A percentile compares a stretch with the other conserved stretches of the same genome.
These are phyloP conservation scores for Paecilomyces variotii DNA, from an alignment of 2,329 filamentous ascomycete genomes.

Conservation along the genomic window DNA sequence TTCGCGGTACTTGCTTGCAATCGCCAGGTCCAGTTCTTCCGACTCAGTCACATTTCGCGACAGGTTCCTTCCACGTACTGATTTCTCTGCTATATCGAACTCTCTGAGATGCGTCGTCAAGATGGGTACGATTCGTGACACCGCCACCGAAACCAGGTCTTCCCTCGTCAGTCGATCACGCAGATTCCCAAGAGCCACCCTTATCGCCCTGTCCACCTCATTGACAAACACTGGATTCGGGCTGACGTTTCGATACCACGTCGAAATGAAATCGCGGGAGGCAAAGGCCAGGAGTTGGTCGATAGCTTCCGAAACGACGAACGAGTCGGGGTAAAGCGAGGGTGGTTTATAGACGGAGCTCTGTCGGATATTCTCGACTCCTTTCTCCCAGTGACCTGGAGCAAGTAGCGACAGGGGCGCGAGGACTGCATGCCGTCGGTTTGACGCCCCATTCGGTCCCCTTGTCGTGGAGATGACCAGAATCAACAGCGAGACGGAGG, in stretches of 20 bases:
- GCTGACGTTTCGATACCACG: constrained; percentile 87
- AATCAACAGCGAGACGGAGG: constrained; percentile 48
- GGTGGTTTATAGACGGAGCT: constrained; percentile 59
- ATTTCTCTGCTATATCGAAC: constrained; percentile 81
- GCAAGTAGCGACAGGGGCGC: constrained; percentile 51
- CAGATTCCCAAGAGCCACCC: constrained; percentile 62
- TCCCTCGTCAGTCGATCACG: constrained; percentile 64
- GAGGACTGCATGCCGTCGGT: constrained; percentile 37
- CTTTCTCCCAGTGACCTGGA: constrained; percentile 58
- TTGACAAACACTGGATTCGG: constrained; percentile 70
- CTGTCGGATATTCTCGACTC: constrained; percentile 58
- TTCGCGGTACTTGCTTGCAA: constrained; percentile 87
- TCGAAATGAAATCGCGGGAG: constrained; percentile 72
- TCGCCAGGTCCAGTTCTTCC: constrained; percentile 88
- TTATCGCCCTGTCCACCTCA: constrained; percentile 74
- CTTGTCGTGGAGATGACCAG: constrained; percentile 52
- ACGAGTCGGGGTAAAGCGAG: constrained; percentile 67
- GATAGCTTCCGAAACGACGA: constrained; percentile 68
- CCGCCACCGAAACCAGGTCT: constrained; percentile 76
- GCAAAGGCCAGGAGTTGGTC: constrained; percentile 71
- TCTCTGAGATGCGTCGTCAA: constrained; percentile 82
- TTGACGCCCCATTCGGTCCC: constrained; percentile 27
- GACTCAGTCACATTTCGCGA: constrained; percentile 90
- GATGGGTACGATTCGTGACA: constrained; percentile 76
- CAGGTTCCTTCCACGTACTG: constrained; percentile 77